phyloP scores from a whole-genome alignment of 441 rosid genomes.

The Populus hybrid region DNA sequence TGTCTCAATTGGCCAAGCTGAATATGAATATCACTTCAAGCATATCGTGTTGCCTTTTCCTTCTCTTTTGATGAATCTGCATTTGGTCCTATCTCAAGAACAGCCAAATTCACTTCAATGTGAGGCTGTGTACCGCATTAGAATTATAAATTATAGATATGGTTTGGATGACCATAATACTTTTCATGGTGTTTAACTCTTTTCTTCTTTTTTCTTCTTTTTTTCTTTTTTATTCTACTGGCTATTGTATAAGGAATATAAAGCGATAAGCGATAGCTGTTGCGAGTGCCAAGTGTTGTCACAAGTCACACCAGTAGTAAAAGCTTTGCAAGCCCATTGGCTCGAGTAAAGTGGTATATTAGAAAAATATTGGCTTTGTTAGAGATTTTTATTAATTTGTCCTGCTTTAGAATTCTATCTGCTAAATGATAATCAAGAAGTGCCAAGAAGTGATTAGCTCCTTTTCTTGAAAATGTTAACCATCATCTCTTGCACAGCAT shows the following conservation, averaged over 20 bases:
- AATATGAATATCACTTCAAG: neutral
- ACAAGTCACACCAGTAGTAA: constrained; percentile 11
- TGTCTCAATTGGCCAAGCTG: constrained; percentile 11
- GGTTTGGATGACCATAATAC: neutral
- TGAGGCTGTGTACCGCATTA: constrained; percentile 18
- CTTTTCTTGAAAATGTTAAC: neutral
- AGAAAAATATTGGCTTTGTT: constrained; percentile 5
- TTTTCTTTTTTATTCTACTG: neutral
- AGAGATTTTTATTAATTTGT: constrained; percentile 2
- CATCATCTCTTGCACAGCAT: neutral
- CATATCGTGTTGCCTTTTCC: neutral
- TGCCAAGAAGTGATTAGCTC: neutral
- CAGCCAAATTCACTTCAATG: constrained; percentile 18
- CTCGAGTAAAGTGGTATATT: constrained; percentile 22
- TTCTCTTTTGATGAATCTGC: neutral
- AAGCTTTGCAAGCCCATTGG: constrained; percentile 26
- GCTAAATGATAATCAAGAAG: neutral
- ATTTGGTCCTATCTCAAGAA: neutral
- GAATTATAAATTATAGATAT: neutral
- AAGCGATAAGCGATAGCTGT: constrained; percentile 19
- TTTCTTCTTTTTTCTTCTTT: neutral
- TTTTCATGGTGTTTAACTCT: neutral
- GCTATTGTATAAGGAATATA: constrained; percentile 2
- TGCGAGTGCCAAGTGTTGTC: constrained; percentile 33
- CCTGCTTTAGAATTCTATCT: neutral